Conservation (phyloP, 306 rosid genomes). For the Quercus agrifolia region DNA sequence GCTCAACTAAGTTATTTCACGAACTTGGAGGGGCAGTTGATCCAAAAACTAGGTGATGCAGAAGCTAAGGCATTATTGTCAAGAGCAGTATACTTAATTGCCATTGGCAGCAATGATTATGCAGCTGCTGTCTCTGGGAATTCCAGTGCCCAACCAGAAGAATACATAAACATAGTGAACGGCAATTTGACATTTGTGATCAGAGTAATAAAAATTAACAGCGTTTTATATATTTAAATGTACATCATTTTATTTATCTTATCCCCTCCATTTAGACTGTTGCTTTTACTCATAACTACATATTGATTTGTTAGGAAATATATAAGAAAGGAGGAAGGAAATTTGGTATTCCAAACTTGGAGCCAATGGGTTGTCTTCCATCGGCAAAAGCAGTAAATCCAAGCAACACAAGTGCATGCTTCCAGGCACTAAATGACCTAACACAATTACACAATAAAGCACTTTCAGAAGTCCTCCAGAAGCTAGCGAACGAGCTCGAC, state of each 20-base stretch:
- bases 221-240: no score
- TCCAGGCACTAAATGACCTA: no score
- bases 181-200: constrained; percentile 1
- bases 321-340: constrained; percentile 47
- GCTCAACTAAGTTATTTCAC: constrained; percentile 41
- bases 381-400: not conserved
- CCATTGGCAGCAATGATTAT: constrained; percentile 40
- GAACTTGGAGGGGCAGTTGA: constrained; percentile 26
- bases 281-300: no score
- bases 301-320: constrained; percentile 23
- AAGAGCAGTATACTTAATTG: constrained; percentile 30
- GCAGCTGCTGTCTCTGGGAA: not conserved
- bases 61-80: constrained; percentile 24
- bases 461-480: constrained; percentile 25
- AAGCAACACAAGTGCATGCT: constrained; percentile 8
- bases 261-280: not conserved
- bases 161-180: constrained; percentile 28
- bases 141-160: not conserved
- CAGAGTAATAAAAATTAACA: constrained; percentile 7
- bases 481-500: no score
- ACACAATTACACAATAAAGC: constrained; percentile 27
- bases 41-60: constrained; percentile 27
- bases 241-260: not conserved
- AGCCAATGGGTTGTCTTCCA: constrained; percentile 21
- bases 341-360: constrained; percentile 33